These are phyloP conservation scores for Microcyclosporella mali DNA, from an alignment of 2,329 filamentous ascomycete species.

Conservation along the genomic window DNA sequence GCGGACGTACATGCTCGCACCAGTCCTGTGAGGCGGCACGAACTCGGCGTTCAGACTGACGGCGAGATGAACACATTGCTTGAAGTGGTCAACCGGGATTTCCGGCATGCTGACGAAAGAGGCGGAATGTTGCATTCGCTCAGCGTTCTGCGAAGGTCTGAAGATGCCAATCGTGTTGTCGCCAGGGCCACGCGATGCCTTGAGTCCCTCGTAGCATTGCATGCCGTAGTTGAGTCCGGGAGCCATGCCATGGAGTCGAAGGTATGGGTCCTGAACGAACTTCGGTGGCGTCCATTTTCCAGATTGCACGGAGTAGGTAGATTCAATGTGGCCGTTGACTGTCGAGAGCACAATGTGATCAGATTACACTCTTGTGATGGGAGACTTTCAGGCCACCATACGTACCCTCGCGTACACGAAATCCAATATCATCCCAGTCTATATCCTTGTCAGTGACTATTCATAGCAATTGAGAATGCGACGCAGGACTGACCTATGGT, in stretches of 20 bases:
- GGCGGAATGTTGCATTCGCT: slow-evolving; percentile 77
- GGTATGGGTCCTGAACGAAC: slow-evolving; percentile 76
- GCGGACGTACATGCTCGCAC: slow-evolving; percentile 87
- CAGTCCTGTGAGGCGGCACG: slow-evolving; percentile 82
- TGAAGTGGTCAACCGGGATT: slow-evolving; percentile 70
- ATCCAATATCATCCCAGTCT: slow-evolving; percentile 92
- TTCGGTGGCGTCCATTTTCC: slow-evolving; percentile 70
- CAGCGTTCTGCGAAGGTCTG: slow-evolving; percentile 77
- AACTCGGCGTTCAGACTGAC: slow-evolving; percentile 84
- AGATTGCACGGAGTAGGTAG: slow-evolving; percentile 67
- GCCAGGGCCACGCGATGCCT: slow-evolving; percentile 77
- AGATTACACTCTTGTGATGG: slow-evolving; percentile 1
- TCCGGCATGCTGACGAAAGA: slow-evolving; percentile 75
- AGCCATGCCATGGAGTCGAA: slow-evolving; percentile 90
- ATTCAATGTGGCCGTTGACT: slow-evolving; percentile 95
- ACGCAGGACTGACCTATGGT: slow-evolving; percentile 55
- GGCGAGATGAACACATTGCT: slow-evolving; percentile 69
- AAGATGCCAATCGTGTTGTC: slow-evolving; percentile 73
- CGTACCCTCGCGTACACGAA: slow-evolving; percentile 81
- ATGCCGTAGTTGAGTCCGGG: slow-evolving; percentile 95
- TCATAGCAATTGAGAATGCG: neutral
- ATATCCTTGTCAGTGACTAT: slow-evolving; percentile 10
- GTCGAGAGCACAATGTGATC: slow-evolving; percentile 1
- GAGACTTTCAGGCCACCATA: neutral
- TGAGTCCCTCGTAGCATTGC: slow-evolving; percentile 97